phyloP scores from a whole-genome alignment of 257 asterid species.

The Misopates orontium region DNA sequence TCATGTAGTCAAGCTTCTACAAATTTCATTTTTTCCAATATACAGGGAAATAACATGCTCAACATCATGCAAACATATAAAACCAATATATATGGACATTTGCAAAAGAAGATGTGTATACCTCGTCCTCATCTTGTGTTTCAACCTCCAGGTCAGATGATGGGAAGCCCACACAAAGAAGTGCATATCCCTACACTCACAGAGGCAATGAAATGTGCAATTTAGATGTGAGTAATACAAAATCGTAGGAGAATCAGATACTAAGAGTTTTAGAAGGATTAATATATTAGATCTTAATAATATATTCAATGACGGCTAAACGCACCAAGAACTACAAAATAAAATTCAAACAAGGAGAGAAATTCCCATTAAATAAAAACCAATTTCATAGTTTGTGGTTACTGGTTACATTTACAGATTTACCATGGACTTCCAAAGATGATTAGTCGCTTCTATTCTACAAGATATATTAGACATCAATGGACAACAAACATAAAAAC shows the following conservation, averaged over 20 bases:
- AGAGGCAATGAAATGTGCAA: conserved; percentile 17
- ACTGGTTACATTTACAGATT: too few species aligned
- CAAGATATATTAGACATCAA: too few species aligned
- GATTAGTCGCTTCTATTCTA: too few species aligned
- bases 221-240: neutral
- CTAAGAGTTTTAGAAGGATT: neutral
- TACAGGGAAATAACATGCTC: conserved; percentile 6
- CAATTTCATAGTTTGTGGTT: too few species aligned
- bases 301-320: too few species aligned
- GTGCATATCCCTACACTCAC: conserved; percentile 88
- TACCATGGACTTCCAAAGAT: too few species aligned
- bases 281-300: too few species aligned
- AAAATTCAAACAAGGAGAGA: too few species aligned
- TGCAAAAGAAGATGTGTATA: conserved; percentile 26
- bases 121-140: conserved; percentile 99
- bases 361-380: too few species aligned
- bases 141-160: conserved; percentile 95
- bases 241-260: neutral
- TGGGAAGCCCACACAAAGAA: conserved; percentile 96
- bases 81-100: conserved; percentile 3
- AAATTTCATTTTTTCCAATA: neutral
- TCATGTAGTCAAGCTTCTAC: neutral
- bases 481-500: too few species aligned
- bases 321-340: too few species aligned
- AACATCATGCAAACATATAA: conserved; percentile 7